phyloP scores from a whole-genome alignment of 306 rosid genomes.

The Cicer cuneatum region DNA sequence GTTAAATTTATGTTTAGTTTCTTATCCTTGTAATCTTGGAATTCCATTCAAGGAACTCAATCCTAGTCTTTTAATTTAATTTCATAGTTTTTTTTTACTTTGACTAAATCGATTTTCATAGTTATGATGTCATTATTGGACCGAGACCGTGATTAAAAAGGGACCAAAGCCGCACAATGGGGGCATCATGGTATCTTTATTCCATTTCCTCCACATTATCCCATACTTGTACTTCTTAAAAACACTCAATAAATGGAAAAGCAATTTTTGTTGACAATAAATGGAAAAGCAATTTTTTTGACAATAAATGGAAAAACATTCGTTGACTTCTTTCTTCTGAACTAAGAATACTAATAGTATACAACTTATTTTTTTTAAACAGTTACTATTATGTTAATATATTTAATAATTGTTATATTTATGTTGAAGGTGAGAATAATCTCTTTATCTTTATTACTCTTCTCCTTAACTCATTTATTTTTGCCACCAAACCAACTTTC shows the following conservation, averaged over 20 bases:
- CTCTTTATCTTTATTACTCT: no score
- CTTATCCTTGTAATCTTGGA: constrained; percentile 8
- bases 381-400: no score
- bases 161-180: constrained; percentile 21
- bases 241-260: background rate
- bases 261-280: no score
- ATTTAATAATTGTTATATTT: no score
- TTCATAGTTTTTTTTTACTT: no score
- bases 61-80: background rate
- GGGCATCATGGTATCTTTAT: constrained; percentile 24
- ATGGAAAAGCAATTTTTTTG: no score
- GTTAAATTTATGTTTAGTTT: background rate
- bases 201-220: background rate
- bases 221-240: background rate
- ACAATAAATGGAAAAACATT: background rate
- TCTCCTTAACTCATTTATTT: no score
- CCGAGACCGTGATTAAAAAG: constrained; percentile 6
- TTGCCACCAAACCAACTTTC: no score
- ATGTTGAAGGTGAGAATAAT: no score
- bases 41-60: background rate
- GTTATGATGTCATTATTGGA: constrained; percentile 35
- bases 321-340: background rate
- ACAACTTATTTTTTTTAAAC: no score
- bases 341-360: no score
- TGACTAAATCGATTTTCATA: background rate